Percentiles rank a stretch among this genome's conserved stretches.
Evolutionary conservation across 2,329 filamentous ascomycete genomes (phyloP).

Genomic region (Trichothecium roseum): DNA sequence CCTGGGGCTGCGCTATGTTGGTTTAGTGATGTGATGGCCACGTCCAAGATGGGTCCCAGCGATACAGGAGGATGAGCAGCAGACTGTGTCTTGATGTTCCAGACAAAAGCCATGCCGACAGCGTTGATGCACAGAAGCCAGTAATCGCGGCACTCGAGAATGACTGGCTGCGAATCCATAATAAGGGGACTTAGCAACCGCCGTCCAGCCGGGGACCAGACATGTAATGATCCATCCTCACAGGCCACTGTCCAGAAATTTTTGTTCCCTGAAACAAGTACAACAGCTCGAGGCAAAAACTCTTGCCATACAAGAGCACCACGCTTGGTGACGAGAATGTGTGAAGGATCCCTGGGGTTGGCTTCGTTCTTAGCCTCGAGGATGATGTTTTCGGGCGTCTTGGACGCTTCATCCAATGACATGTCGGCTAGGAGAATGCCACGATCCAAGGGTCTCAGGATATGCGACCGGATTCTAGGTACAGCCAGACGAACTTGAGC

Average conservation of each 20-base stretch:
- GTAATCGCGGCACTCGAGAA: slow-evolving; percentile 79
- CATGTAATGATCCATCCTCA: slow-evolving; percentile 81
- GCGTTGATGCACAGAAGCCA: slow-evolving; percentile 88
- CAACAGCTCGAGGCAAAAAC: slow-evolving; percentile 73
- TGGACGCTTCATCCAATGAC: slow-evolving; percentile 49
- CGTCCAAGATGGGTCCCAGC: slow-evolving; percentile 77
- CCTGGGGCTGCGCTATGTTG: slow-evolving; percentile 64
- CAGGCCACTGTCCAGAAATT: slow-evolving; percentile 89
- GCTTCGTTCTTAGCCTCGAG: slow-evolving; percentile 83
- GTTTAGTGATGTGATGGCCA: slow-evolving; percentile 69
- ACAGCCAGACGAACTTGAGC: slow-evolving; percentile 81
- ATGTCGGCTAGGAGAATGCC: slow-evolving; percentile 44
- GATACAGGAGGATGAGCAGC: slow-evolving; percentile 86
- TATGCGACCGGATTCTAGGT: slow-evolving; percentile 73
- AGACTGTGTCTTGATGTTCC: slow-evolving; percentile 76
- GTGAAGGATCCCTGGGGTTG: slow-evolving; percentile 69
- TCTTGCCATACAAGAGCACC: slow-evolving; percentile 86
- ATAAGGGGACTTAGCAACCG: slow-evolving; percentile 76
- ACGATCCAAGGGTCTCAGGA: slow-evolving; percentile 69
- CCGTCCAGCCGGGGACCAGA: slow-evolving; percentile 87
- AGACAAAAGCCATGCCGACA: slow-evolving; percentile 82
- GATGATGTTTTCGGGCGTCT: slow-evolving; percentile 59
- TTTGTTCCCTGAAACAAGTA: slow-evolving; percentile 84
- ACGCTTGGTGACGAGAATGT: slow-evolving; percentile 71
- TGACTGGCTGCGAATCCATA: slow-evolving; percentile 85